Percentiles rank a stretch among this genome's conserved stretches.
These are phyloP conservation scores for Trichoderma asperelloides DNA, from an alignment of 495 filamentous ascomycete genomes.

Conservation along the genomic window DNA sequence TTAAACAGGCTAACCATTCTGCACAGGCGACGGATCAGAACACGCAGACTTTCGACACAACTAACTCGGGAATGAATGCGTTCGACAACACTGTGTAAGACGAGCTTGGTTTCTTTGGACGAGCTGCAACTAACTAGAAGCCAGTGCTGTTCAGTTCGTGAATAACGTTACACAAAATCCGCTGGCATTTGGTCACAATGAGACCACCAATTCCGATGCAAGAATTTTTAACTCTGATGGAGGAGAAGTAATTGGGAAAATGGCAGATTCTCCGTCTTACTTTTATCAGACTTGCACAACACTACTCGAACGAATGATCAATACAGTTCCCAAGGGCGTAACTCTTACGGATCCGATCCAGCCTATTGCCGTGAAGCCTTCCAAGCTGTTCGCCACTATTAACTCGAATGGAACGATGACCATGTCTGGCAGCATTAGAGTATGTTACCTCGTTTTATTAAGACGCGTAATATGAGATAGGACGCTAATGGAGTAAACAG, in stretches of 20 bases:
- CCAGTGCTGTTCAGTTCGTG: conserved; percentile 13
- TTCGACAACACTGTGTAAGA: conserved; percentile 13
- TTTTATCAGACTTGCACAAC: background rate
- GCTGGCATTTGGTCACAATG: conserved; percentile 21
- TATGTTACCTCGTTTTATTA: background rate
- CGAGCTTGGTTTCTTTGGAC: background rate
- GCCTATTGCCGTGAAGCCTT: conserved; percentile 9
- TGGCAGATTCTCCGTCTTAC: conserved; percentile 17
- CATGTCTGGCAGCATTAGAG: conserved; percentile 9
- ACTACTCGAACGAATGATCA: conserved; percentile 13
- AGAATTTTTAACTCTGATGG: conserved; percentile 31
- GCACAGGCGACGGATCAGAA: background rate
- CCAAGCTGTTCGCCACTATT: background rate
- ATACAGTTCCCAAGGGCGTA: conserved; percentile 12
- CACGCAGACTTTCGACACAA: background rate
- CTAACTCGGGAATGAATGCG: background rate
- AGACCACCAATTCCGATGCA: conserved; percentile 28
- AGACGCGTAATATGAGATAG: background rate
- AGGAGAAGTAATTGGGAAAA: conserved; percentile 25
- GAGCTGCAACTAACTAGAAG: background rate
- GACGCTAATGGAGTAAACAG: background rate
- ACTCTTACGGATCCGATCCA: conserved; percentile 11
- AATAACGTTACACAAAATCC: conserved; percentile 21
- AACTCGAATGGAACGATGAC: conserved; percentile 11
- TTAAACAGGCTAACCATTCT: background rate